phyloP scores from a whole-genome alignment of 192 early-diverging fungal genomes.

The Mortierella claussenii region DNA sequence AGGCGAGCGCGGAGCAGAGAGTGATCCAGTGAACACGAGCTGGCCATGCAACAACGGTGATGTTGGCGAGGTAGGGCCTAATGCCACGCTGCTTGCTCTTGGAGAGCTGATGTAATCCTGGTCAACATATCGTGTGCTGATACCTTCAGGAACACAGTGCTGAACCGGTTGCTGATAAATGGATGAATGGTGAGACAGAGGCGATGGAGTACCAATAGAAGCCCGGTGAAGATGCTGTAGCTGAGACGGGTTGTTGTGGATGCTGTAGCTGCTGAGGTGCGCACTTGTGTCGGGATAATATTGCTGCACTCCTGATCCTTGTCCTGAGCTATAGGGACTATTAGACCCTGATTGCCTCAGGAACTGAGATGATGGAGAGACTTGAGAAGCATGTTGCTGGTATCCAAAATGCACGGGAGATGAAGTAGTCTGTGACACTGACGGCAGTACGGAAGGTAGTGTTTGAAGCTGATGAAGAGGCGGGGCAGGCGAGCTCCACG shows the following conservation, averaged over 20 bases:
- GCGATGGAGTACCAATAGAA: background rate
- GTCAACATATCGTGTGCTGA: too few relatives aligned
- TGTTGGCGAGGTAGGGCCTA: background rate
- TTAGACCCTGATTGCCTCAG: slow-evolving; percentile 1
- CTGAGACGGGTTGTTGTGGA: background rate
- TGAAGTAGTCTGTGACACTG: background rate
- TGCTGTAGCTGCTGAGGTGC: background rate
- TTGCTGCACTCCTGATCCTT: background rate
- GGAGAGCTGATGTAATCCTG: too few relatives aligned
- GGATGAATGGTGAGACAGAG: background rate
- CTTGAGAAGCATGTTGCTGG: too few relatives aligned
- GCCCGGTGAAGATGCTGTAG: background rate
- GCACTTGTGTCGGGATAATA: background rate
- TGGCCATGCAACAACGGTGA: background rate
- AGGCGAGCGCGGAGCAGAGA: too few relatives aligned
- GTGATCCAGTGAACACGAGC: background rate
- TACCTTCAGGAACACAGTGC: too few relatives aligned
- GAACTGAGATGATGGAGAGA: background rate
- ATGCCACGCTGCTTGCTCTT: too few relatives aligned
- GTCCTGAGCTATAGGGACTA: background rate
- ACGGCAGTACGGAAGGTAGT: background rate
- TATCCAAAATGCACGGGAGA: background rate
- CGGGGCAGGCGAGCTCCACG: too few relatives aligned
- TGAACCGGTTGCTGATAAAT: background rate
- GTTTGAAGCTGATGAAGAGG: too few relatives aligned